phyloP scores from a whole-genome alignment of 108 stramenopile species.

The Cyclotella atomus region DNA sequence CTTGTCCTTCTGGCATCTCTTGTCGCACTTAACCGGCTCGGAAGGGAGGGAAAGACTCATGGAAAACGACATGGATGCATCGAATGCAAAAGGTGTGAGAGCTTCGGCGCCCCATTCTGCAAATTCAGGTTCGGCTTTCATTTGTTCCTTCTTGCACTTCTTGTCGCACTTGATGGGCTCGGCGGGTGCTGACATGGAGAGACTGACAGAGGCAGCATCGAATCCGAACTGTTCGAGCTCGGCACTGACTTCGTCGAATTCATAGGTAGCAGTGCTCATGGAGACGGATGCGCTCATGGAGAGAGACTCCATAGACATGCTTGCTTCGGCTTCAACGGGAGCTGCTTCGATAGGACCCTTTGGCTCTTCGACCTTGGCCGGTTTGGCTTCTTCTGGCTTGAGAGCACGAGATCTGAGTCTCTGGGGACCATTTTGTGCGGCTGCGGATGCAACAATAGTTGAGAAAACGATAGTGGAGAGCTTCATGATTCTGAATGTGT shows the following conservation, averaged over 20 bases:
- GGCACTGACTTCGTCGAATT: neutral
- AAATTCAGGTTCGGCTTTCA: constrained; percentile 1
- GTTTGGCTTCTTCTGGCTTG: neutral
- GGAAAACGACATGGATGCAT: constrained; percentile 1
- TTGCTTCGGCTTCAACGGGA: neutral
- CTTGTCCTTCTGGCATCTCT: constrained; percentile 11
- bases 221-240: neutral
- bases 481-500: constrained; percentile 5
- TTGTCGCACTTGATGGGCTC: constrained; percentile 2
- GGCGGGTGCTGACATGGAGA: neutral
- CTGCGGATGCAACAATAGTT: neutral
- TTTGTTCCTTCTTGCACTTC: constrained; percentile 8
- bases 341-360: neutral
- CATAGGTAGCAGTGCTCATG: neutral
- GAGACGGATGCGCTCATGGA: constrained; percentile 6
- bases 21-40: constrained; percentile 8
- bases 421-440: neutral
- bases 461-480: neutral
- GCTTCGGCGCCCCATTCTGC: constrained; percentile 9
- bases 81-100: neutral
- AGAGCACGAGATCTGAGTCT: neutral
- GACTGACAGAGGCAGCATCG: neutral
- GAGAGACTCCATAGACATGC: neutral
- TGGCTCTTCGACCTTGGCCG: neutral
- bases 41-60: neutral